phyloP scores from a whole-genome alignment of 768 basidiomycete species.

The Boletus patriciae region DNA sequence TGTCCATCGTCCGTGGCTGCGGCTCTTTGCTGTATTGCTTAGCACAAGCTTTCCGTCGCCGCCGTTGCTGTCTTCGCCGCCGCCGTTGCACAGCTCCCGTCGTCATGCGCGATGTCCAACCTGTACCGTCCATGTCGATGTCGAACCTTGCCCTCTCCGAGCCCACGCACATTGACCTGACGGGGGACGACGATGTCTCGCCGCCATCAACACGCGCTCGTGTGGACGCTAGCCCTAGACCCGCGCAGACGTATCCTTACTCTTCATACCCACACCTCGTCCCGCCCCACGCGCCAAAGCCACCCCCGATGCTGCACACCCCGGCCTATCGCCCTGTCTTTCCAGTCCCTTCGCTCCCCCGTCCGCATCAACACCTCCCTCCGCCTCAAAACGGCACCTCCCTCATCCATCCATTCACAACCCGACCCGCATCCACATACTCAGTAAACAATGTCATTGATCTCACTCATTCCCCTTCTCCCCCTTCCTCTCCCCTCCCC shows the following conservation, averaged over 20 bases:
- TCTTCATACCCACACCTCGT: conserved; percentile 24
- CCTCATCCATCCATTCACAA: conserved; percentile 19
- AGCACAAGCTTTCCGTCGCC: not conserved
- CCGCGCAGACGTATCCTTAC: conserved; percentile 30
- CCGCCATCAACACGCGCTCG: conserved; percentile 29
- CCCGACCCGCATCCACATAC: conserved; percentile 24
- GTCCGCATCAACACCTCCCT: conserved; percentile 21
- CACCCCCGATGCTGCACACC: conserved; percentile 18
- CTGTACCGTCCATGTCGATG: conserved; percentile 35
- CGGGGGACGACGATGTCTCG: conserved; percentile 62
- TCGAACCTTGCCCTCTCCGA: conserved; percentile 39
- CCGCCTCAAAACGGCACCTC: conserved; percentile 28
- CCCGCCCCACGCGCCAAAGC: conserved; percentile 29
- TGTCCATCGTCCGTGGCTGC: conserved; percentile 9
- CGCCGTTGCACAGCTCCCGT: conserved; percentile 2
- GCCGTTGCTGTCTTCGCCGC: not conserved
- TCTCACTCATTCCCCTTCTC: conserved; percentile 65
- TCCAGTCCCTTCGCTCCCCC: conserved; percentile 41
- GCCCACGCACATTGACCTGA: conserved; percentile 67
- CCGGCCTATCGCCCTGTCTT: conserved; percentile 52
- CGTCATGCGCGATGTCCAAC: conserved; percentile 30
- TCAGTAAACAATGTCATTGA: conserved; percentile 64
- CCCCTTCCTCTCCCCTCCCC: conserved; percentile 41
- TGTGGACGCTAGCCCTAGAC: conserved; percentile 43
- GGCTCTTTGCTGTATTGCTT: conserved; percentile 17